Base-by-base conservation (phyloP, 495 filamentous ascomycete species). In the Daldinia concentrica region DNA sequence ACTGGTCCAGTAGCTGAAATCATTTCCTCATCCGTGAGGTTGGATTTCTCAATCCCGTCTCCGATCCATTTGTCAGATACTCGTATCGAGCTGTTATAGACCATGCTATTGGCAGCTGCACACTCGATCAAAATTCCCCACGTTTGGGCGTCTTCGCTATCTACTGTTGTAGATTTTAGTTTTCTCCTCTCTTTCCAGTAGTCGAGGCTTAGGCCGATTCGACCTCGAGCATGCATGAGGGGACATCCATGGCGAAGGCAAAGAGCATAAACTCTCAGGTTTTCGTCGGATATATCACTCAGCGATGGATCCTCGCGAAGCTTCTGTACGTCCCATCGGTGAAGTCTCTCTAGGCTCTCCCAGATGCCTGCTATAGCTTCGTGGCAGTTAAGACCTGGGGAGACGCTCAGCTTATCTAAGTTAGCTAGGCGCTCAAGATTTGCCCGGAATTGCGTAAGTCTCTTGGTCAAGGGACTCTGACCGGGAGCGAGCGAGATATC, bases 331-430 rank as follows among this genome's bases (percentile, higher is more conserved):
- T 94, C 92, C 78, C 89, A 87, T 69, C 90, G 77, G 79, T 91
- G 88, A 69, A 95, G 72, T 63, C 79, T 86, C 22, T 80, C 77
- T 30, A 95, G 78, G 67, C 89, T 91, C 55, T 83, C 84, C 76
- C 89, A 90, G 5, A 99, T 83, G 6, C 93, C 93, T 32, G 91
- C 91, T 15, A 98, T 84, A 6, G 94, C 95, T 78, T 95, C 92
- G 76, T 94, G 93, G 78, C 95, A 93, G 71, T 94, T 95, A 9
- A 97, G 83, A 22, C 87, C 87, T 34, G 90, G 90, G 6, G 81
- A 82, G 22, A 84, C 80, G 77, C 94, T 95, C 66, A 97, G 84
- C 71, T 88, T 90, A 76, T 99, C 95, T 68, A 96, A 83, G 7
- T 82, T 85, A 1, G 92, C 90, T 45, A 98, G 82, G 68, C 90